Evolutionary conservation across 225 moss, liverwort and hornwort species (phyloP).

Genomic region (Antitrichia curtipendula): DNA sequence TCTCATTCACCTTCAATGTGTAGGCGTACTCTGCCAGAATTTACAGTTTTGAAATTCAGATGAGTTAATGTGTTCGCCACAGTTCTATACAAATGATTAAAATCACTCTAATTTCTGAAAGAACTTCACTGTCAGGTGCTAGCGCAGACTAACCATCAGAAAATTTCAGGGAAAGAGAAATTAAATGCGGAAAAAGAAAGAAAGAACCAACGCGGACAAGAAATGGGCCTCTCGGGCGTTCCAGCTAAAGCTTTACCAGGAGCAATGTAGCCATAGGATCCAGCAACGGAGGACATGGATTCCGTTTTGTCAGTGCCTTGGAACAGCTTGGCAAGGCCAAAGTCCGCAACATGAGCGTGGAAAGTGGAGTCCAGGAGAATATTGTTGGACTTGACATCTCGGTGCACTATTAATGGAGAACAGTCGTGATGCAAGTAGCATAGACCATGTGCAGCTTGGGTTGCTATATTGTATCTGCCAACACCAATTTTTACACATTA

Average conservation of each 20-base stretch:
- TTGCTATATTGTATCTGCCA: constrained; percentile 57
- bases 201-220: background rate
- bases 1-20: constrained; percentile 91
- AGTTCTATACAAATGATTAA: background rate
- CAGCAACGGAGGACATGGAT: constrained; percentile 91
- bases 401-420: constrained; percentile 72
- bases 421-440: constrained; percentile 92
- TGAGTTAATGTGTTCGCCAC: background rate
- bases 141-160: background rate
- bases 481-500: background rate
- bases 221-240: background rate
- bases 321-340: constrained; percentile 80
- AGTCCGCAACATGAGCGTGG: constrained; percentile 86
- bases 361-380: constrained; percentile 73
- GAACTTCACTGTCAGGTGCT: background rate
- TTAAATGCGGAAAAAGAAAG: background rate
- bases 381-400: constrained; percentile 92
- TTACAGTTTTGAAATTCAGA: background rate
- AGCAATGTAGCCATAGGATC: constrained; percentile 89
- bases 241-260: constrained; percentile 27
- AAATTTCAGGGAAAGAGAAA: background rate
- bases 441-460: constrained; percentile 76
- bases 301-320: constrained; percentile 68
- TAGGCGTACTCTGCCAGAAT: constrained; percentile 66
- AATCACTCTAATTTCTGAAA: background rate